Percentiles rank a stretch among this genome's conserved stretches.
These are phyloP conservation scores for Colletotrichum camelliae DNA, from an alignment of 2,329 filamentous ascomycete species.

Conservation along the genomic window DNA sequence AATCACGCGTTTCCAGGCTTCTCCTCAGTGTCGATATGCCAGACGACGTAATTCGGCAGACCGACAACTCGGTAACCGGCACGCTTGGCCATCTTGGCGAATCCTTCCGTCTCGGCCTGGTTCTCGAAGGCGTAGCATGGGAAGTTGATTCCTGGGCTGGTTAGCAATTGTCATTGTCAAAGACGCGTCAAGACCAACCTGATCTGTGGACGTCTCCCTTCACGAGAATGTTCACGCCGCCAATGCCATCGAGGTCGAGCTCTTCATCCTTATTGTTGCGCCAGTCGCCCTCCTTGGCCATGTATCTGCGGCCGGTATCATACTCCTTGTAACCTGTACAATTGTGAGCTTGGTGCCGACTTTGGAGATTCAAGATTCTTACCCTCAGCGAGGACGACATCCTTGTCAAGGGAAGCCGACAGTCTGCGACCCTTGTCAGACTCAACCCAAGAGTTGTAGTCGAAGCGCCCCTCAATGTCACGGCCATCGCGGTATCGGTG, in stretches of 20 bases:
- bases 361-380: slow-evolving; percentile 18
- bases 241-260: slow-evolving; percentile 91
- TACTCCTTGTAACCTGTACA: slow-evolving; percentile 87
- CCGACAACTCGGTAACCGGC: slow-evolving; percentile 93
- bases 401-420: slow-evolving; percentile 74
- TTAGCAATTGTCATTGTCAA: not conserved
- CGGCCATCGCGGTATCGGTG: slow-evolving; percentile 81
- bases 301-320: slow-evolving; percentile 86
- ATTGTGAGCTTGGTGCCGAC: slow-evolving; percentile 21
- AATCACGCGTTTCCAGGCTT: slow-evolving; percentile 79
- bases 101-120: slow-evolving; percentile 97
- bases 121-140: slow-evolving; percentile 97
- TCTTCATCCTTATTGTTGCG: slow-evolving; percentile 90
- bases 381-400: slow-evolving; percentile 90
- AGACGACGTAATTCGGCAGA: slow-evolving; percentile 96
- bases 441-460: slow-evolving; percentile 99
- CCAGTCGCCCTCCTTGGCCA: slow-evolving; percentile 93
- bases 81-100: slow-evolving; percentile 97
- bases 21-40: slow-evolving; percentile 97
- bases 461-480: slow-evolving; percentile 96
- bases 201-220: slow-evolving; percentile 98
- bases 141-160: slow-evolving; percentile 85
- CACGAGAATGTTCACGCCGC: slow-evolving; percentile 95
- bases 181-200: slow-evolving; percentile 58
- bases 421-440: slow-evolving; percentile 83